These are phyloP conservation scores for Ophiostoma australiae DNA, from an alignment of 2,329 filamentous ascomycete species.

Conservation along the genomic window DNA sequence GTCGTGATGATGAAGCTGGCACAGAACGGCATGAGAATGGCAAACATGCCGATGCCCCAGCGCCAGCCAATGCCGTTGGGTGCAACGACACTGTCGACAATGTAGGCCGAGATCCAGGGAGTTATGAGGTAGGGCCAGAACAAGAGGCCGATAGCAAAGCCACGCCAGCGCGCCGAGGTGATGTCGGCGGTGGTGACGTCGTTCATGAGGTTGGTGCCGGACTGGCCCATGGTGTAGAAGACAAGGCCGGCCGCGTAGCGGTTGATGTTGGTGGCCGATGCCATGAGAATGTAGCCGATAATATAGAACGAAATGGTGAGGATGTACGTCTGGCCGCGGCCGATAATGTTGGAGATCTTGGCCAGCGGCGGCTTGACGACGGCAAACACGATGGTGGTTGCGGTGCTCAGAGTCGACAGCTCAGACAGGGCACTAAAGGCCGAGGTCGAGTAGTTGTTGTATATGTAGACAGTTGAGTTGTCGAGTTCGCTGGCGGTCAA, in stretches of 20 bases:
- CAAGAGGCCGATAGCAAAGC: slow-evolving; percentile 45
- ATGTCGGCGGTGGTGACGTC: slow-evolving; percentile 61
- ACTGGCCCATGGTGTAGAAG: slow-evolving; percentile 56
- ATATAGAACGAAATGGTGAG: slow-evolving; percentile 51
- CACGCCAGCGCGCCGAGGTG: slow-evolving; percentile 49
- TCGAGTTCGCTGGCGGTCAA: slow-evolving; percentile 30
- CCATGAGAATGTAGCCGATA: slow-evolving; percentile 54
- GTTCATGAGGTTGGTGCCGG: slow-evolving; percentile 56
- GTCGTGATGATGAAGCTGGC: slow-evolving; percentile 47
- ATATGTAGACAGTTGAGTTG: slow-evolving; percentile 33
- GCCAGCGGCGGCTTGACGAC: slow-evolving; percentile 57
- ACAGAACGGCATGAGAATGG: slow-evolving; percentile 50
- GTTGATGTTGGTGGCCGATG: slow-evolving; percentile 46
- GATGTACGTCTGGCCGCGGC: slow-evolving; percentile 51
- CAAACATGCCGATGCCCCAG: slow-evolving; percentile 56
- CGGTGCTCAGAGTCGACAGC: slow-evolving; percentile 33
- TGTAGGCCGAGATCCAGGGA: slow-evolving; percentile 50
- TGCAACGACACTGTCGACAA: slow-evolving; percentile 37
- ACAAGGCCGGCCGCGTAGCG: slow-evolving; percentile 50
- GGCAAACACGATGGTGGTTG: slow-evolving; percentile 40
- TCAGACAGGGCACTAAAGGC: slow-evolving; percentile 33
- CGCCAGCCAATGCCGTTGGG: slow-evolving; percentile 43
- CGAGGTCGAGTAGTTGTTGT: slow-evolving; percentile 35
- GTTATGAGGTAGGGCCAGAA: slow-evolving; percentile 52
- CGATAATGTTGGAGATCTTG: slow-evolving; percentile 58